These are phyloP conservation scores for Daldinia decipiens DNA, from an alignment of 495 filamentous ascomycete genomes.

Conservation along the genomic window DNA sequence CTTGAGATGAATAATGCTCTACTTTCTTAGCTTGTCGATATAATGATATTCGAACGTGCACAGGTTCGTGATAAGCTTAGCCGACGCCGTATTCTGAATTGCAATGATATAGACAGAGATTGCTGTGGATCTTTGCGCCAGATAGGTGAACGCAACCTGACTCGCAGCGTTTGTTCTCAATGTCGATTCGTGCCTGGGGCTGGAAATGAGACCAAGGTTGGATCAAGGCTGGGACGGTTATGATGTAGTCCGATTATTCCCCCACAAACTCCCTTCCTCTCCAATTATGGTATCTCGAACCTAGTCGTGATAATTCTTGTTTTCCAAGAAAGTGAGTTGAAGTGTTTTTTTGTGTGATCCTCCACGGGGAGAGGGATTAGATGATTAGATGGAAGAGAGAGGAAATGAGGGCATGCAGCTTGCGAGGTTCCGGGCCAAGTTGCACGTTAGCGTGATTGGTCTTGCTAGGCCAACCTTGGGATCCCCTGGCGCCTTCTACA, in stretches of 20 bases:
- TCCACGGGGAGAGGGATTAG: constrained; percentile 27
- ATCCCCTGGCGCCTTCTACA: constrained; percentile 43
- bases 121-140: constrained; percentile 19
- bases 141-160: constrained; percentile 23
- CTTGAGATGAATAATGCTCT: constrained; percentile 18
- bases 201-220: constrained; percentile 11
- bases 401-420: constrained; percentile 31
- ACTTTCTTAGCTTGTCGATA: constrained; percentile 19
- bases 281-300: constrained; percentile 40
- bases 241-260: constrained; percentile 34
- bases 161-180: constrained; percentile 28
- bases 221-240: constrained; percentile 21
- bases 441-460: constrained; percentile 38
- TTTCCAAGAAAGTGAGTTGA: constrained; percentile 35
- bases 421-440: constrained; percentile 23
- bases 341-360: constrained; percentile 16
- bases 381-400: constrained; percentile 33
- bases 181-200: constrained; percentile 12
- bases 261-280: constrained; percentile 38
- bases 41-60: constrained; percentile 8
- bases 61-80: constrained; percentile 13
- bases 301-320: constrained; percentile 31
- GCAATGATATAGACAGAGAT: constrained; percentile 13
- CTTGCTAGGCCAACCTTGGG: constrained; percentile 39
- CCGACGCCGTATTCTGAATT: constrained; percentile 11